Conservation (phyloP, 1,284 basidiomycete genomes). For the Ustilago tritici region DNA sequence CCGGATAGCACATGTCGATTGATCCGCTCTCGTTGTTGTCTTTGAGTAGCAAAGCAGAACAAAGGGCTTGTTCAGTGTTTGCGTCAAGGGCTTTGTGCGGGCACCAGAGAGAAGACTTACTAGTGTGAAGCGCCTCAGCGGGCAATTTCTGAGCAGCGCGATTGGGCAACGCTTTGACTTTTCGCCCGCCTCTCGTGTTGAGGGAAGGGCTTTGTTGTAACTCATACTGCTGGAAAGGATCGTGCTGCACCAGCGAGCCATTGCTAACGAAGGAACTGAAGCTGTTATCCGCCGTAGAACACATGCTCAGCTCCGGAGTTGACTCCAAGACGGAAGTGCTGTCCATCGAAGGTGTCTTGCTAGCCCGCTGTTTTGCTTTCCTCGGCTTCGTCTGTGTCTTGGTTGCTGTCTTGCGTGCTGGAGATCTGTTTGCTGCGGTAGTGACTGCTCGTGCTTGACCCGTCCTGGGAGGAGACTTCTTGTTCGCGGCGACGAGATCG, state of each 20-base stretch:
- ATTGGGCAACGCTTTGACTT: conserved; percentile 34
- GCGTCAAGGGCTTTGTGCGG: background rate
- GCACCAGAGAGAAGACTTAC: conserved; percentile 11
- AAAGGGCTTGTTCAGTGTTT: background rate
- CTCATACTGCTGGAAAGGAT: conserved; percentile 20
- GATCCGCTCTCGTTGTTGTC: background rate
- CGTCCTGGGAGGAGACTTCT: conserved; percentile 18
- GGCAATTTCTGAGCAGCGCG: conserved; percentile 10
- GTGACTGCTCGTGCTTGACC: conserved; percentile 21
- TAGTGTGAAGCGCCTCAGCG: conserved; percentile 9
- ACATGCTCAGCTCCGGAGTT: conserved; percentile 42
- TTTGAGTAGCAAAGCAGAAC: conserved; percentile 8
- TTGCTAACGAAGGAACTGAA: conserved; percentile 26
- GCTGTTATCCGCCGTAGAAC: conserved; percentile 37
- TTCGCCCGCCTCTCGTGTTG: conserved; percentile 17
- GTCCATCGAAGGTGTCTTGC: conserved; percentile 22
- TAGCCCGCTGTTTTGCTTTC: conserved; percentile 16
- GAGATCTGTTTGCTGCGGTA: conserved; percentile 28
- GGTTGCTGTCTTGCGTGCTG: conserved; percentile 19
- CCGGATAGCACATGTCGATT: conserved; percentile 11
- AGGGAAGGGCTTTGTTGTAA: conserved; percentile 25
- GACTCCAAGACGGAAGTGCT: conserved; percentile 17
- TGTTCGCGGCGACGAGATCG: conserved; percentile 40
- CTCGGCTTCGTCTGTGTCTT: conserved; percentile 12
- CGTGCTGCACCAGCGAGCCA: conserved; percentile 23